Conservation (phyloP, 352 stramenopile genomes). For the Lagenidium sp. region DNA sequence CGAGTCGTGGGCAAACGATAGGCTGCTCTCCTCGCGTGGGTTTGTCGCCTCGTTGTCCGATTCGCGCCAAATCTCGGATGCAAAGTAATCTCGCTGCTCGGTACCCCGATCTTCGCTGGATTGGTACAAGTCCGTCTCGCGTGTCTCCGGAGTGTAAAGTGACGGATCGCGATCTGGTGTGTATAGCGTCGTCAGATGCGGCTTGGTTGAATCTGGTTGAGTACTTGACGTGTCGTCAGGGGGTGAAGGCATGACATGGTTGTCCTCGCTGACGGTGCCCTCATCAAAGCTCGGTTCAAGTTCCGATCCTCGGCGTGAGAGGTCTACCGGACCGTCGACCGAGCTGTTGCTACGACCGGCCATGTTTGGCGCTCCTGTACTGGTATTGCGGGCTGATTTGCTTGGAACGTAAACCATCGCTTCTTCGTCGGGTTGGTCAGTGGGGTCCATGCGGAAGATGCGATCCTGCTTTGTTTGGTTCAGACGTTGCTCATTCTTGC, state of each 20-base stretch:
- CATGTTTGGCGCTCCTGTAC: slow-evolving; percentile 12
- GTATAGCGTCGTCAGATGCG: no score
- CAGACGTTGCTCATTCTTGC: slow-evolving; percentile 5
- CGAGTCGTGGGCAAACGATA: not conserved
- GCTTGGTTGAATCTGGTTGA: no score
- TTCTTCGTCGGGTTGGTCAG: slow-evolving; percentile 13
- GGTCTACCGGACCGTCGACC: slow-evolving; percentile 8
- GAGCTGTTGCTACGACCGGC: slow-evolving; percentile 9
- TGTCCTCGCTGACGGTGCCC: slow-evolving; percentile 11
- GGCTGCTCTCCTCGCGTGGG: not conserved
- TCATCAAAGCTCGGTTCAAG: slow-evolving; percentile 11
- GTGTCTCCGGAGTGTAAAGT: no score
- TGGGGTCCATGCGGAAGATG: slow-evolving; percentile 4
- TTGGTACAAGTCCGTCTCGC: no score
- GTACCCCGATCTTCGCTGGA: no score
- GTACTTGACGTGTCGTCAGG: not conserved
- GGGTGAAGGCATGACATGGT: slow-evolving; percentile 6
- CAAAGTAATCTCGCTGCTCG: slow-evolving; percentile 10
- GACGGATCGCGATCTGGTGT: no score
- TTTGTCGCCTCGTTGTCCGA: not conserved
- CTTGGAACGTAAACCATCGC: slow-evolving; percentile 10
- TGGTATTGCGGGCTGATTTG: slow-evolving; percentile 10
- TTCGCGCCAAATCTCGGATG: slow-evolving; percentile 10
- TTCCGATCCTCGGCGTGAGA: slow-evolving; percentile 11
- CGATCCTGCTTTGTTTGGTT: not conserved